These are phyloP conservation scores for Datura wrightii DNA, from an alignment of 257 asterid genomes.

Conservation along the genomic window DNA sequence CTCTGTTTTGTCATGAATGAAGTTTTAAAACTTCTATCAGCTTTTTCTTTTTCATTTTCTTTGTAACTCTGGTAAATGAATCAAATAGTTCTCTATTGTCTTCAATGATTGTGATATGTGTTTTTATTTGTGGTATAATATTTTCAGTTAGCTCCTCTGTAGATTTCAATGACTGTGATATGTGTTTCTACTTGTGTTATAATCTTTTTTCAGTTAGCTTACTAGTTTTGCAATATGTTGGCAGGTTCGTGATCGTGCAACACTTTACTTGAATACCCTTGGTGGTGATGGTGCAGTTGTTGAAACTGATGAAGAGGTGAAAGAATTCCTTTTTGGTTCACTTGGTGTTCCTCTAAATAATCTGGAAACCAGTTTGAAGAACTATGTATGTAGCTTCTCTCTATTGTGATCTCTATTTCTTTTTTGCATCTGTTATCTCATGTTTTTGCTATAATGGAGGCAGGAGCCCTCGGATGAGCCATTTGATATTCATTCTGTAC, in stretches of 20 bases:
- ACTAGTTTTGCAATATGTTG: constrained; percentile 32
- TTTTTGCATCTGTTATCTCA: constrained; percentile 24
- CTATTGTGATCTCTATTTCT: constrained; percentile 27
- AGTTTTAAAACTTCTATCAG: neutral
- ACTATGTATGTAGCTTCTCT: constrained; percentile 62
- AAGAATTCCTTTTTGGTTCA: constrained; percentile 89
- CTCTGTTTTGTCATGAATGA: neutral
- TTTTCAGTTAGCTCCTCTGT: neutral
- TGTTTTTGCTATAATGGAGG: constrained; percentile 45
- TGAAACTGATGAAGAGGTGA: constrained; percentile 86
- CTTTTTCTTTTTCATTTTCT: constrained; percentile 12
- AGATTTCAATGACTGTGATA: neutral
- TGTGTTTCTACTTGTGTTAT: constrained; percentile 2
- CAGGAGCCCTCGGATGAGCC: constrained; percentile 86
- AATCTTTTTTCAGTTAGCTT: constrained; percentile 26
- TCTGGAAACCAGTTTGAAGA: constrained; percentile 89
- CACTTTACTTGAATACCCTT: constrained; percentile 94
- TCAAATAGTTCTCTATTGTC: constrained; percentile 8
- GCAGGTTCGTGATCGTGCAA: constrained; percentile 99
- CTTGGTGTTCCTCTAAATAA: constrained; percentile 81
- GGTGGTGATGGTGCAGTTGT: constrained; percentile 88
- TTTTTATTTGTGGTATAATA: neutral
- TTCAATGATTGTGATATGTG: constrained; percentile 14
- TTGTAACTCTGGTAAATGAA: neutral
- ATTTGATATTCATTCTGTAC: constrained; percentile 78